Percentiles rank a stretch among this genome's conserved stretches.
phyloP scores from a whole-genome alignment of 108 stramenopile species.

The Fragilaria radians region DNA sequence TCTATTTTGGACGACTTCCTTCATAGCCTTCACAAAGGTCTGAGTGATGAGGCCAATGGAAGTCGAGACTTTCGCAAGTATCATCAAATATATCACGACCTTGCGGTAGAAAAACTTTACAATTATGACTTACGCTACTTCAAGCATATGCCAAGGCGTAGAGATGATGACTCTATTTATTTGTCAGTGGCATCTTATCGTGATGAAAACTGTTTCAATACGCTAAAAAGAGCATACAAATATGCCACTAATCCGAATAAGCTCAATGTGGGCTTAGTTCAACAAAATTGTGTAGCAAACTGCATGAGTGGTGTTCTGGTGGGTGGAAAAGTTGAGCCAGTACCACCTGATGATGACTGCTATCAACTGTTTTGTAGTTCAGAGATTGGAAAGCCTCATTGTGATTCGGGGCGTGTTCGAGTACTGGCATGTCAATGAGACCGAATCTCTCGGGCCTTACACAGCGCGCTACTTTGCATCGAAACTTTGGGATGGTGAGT shows the following conservation, averaged over 20 bases:
- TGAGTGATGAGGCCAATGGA: conserved; percentile 20
- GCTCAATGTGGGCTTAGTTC: conserved; percentile 80
- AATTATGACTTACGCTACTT: conserved; percentile 52
- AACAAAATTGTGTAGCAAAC: conserved; percentile 87
- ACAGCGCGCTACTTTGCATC: conserved; percentile 84
- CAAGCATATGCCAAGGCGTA: conserved; percentile 51
- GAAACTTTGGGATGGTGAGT: conserved; percentile 93
- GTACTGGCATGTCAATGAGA: conserved; percentile 81
- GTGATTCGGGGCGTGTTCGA: conserved; percentile 66
- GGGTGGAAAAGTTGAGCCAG: conserved; percentile 40
- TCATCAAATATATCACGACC: conserved; percentile 27
- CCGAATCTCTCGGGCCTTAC: conserved; percentile 85
- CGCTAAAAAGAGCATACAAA: conserved; percentile 70
- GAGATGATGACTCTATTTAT: conserved; percentile 67
- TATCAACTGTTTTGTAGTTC: conserved; percentile 64
- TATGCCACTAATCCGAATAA: conserved; percentile 70
- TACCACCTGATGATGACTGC: conserved; percentile 70
- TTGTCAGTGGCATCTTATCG: conserved; percentile 85
- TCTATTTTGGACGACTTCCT: conserved; percentile 50
- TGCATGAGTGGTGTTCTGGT: conserved; percentile 78
- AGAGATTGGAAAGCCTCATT: conserved; percentile 41
- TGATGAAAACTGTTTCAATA: conserved; percentile 77
- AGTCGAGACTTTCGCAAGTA: conserved; percentile 20
- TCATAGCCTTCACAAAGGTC: conserved; percentile 24
- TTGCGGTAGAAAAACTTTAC: conserved; percentile 31